Base-by-base conservation (phyloP, 148 eudicot species). In the Cornus suecica region DNA sequence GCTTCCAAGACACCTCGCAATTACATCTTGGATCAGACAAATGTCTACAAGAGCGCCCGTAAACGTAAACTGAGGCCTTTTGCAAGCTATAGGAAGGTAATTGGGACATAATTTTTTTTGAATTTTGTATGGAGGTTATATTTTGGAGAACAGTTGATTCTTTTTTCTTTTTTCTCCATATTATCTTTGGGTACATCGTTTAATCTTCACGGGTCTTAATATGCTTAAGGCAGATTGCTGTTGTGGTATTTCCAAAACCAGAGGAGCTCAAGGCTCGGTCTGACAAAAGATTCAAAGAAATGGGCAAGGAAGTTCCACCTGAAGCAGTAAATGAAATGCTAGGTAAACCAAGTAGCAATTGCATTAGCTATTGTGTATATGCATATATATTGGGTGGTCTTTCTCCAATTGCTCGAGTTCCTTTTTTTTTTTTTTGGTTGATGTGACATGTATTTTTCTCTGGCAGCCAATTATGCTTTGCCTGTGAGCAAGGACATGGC, bases 41-140 rank as follows among this genome's bases (percentile, higher is more conserved):
- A 91, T 83, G 90, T 89, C 66, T 86, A 86, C 83, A 91, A 84
- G 83, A 86, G 81, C 81, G 89, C 92, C 31, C 85, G 92, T 8
- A 86, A 77, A 74, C 84, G 90, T 48, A 90, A 88, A 74, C 76
- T 90, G 78, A 84, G 84, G 80, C 88, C 90, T 30, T 90, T 90
- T 87, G 84, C 83, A 10, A 14, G 65, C 54, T 85, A 62, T 76
- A 66, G 42, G 41, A 90, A 88, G 94, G 92, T 88, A 78, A 65
- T 10, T 3, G 22, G 26, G 0, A 48, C 3, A 20, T n/a, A 25
- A 66, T 23, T 9, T n/a, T 30, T n/a, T 3, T 27, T 60, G 18
- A 66, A 26, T 78, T 41, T 18, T 9, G 66, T 42, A 60, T 28
- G 20, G 48, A 29, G 62, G 67, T 30, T 24, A 48, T 41, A 26